Conservation (phyloP, 1,284 basidiomycete genomes). For the Serendipita sp. region DNA sequence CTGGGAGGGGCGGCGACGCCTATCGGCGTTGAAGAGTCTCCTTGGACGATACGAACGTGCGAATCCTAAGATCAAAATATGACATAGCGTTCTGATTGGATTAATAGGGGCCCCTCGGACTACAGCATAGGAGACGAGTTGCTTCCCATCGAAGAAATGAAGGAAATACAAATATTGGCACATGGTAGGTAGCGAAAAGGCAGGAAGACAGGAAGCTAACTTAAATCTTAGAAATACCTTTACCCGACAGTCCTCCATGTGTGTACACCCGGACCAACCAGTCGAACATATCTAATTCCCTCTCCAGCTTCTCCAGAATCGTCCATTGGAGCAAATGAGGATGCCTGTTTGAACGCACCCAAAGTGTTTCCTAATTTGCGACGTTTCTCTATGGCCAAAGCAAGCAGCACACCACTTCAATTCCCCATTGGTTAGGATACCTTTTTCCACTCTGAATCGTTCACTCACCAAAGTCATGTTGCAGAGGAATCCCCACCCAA, state of each 20-base stretch:
- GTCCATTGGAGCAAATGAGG: not conserved
- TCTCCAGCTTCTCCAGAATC: conserved; percentile 2
- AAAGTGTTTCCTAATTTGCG: not conserved
- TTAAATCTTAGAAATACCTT: not conserved
- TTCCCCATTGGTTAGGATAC: not conserved
- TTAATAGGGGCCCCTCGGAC: too few species aligned
- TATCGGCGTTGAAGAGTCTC: not conserved
- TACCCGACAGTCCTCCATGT: not conserved
- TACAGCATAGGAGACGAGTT: too few species aligned
- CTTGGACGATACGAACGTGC: not conserved
- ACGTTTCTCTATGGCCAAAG: conserved; percentile 3
- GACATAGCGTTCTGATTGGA: too few species aligned
- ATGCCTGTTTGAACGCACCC: not conserved
- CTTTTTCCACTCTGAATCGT: not conserved
- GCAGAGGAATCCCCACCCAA: not conserved
- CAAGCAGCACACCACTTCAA: not conserved
- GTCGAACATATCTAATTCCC: not conserved
- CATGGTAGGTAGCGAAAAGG: not conserved
- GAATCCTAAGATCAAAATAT: not conserved
- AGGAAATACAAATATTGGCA: not conserved
- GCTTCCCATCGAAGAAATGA: too few species aligned
- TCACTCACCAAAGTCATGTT: not conserved
- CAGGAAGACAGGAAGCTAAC: not conserved
- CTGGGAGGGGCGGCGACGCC: not conserved
- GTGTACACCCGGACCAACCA: not conserved